Conservation (phyloP, 2,329 filamentous ascomycete genomes). For the Neopestalotiopsis sp. region DNA sequence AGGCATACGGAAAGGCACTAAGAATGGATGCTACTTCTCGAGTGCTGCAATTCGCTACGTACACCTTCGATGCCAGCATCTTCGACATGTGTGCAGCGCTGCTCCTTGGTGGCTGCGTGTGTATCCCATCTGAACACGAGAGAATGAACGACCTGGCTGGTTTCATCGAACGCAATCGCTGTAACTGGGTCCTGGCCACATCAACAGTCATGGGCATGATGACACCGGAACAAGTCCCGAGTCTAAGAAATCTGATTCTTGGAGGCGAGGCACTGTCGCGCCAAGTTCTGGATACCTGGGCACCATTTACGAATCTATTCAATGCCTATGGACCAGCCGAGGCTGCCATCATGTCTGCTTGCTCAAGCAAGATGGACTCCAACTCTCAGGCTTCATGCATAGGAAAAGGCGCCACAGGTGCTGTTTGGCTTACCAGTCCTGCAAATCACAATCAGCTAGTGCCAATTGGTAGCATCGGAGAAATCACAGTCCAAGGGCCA, state of each 20-base stretch:
- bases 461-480: slow-evolving; percentile 16
- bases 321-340: slow-evolving; percentile 34
- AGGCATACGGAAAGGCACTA: slow-evolving; percentile 19
- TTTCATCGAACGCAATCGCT: slow-evolving; percentile 30
- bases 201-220: slow-evolving; percentile 34
- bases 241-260: slow-evolving; percentile 30
- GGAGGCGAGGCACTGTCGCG: slow-evolving; percentile 34
- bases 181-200: slow-evolving; percentile 34
- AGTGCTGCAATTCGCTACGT: slow-evolving; percentile 39
- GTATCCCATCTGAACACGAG: slow-evolving; percentile 45
- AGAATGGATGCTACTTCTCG: slow-evolving; percentile 27
- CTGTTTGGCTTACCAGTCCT: slow-evolving; percentile 13
- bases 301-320: slow-evolving; percentile 26
- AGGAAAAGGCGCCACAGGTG: neutral
- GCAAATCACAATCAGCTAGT: slow-evolving; percentile 7
- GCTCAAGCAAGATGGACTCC: neutral
- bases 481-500: slow-evolving; percentile 15
- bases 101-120: slow-evolving; percentile 45
- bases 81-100: slow-evolving; percentile 46
- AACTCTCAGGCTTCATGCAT: slow-evolving; percentile 12
- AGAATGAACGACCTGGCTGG: slow-evolving; percentile 43
- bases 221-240: slow-evolving; percentile 29
- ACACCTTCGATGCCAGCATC: slow-evolving; percentile 48
- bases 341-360: slow-evolving; percentile 15
- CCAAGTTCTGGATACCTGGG: slow-evolving; percentile 30